A percentile compares a stretch with the other conserved stretches of the same genome.
Conservation (phyloP, 495 filamentous ascomycete genomes). For the Immersiella caudata region DNA sequence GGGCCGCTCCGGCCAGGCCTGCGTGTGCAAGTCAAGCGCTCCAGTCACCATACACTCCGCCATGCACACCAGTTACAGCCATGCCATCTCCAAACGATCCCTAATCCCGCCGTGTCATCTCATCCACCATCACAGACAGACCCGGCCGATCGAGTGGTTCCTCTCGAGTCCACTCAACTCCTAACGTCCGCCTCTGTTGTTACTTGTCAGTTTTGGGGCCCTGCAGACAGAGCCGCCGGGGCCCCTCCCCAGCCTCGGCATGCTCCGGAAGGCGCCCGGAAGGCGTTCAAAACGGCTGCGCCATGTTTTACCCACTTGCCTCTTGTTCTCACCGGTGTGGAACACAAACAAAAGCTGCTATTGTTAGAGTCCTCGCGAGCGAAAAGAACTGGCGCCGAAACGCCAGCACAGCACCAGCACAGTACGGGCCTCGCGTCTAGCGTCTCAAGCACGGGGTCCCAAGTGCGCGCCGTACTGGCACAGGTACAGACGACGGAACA, state of each 20-base stretch:
- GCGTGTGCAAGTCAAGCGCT: neutral
- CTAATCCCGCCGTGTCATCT: neutral
- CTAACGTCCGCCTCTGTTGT: neutral
- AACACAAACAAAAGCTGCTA: neutral
- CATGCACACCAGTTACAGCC: neutral
- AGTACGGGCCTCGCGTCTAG: too few species aligned
- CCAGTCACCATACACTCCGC: neutral
- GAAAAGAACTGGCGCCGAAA: neutral
- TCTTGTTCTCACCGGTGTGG: neutral
- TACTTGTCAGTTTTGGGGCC: neutral
- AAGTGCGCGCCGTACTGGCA: neutral
- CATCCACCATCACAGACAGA: neutral
- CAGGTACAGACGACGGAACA: neutral
- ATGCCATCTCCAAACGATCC: neutral
- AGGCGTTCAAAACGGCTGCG: neutral
- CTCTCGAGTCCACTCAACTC: neutral
- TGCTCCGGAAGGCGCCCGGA: neutral
- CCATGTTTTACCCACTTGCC: neutral
- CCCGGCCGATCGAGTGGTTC: neutral
- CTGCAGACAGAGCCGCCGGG: neutral
- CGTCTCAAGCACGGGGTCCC: neutral
- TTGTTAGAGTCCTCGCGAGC: neutral
- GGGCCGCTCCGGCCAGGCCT: neutral
- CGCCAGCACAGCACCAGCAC: neutral
- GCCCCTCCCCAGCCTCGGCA: neutral